A percentile compares a stretch with the other conserved stretches of the same genome.
Conservation (phyloP, 2,329 filamentous ascomycete genomes). For the Talaromyces sp. region DNA sequence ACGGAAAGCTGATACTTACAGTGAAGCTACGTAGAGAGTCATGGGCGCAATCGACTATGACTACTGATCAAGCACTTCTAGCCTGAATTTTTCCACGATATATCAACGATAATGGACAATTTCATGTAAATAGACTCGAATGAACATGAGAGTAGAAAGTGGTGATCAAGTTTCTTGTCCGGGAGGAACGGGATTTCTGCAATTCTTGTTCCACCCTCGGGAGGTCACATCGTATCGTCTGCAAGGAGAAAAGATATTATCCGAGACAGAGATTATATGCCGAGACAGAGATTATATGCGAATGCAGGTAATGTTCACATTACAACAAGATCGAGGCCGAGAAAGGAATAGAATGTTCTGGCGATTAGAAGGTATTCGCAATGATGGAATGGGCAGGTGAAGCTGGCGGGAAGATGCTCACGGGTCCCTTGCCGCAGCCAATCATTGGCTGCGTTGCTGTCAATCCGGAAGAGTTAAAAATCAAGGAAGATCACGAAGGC, state of each 20-base stretch:
- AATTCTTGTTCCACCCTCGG: not conserved
- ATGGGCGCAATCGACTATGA: constrained; percentile 22
- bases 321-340: not conserved
- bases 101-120: not conserved
- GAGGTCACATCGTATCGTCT: not conserved
- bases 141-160: not conserved
- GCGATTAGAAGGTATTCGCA: not conserved
- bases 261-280: not conserved
- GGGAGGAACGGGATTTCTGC: not conserved
- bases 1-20: constrained; percentile 25
- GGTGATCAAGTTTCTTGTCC: not conserved
- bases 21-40: constrained; percentile 35
- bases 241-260: not conserved
- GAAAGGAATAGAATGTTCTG: constrained; percentile 8
- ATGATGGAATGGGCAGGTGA: not conserved
- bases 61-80: not conserved
- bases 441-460: not conserved
- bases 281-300: not conserved
- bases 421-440: not conserved
- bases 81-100: not conserved
- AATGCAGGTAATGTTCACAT: not conserved
- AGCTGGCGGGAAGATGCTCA: not conserved
- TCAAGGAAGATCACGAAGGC: not conserved
- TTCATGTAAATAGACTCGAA: not conserved
- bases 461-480: not conserved